Base-by-base conservation (phyloP, 805 yeast genomes). In the Maudiozyma turicensis region DNA sequence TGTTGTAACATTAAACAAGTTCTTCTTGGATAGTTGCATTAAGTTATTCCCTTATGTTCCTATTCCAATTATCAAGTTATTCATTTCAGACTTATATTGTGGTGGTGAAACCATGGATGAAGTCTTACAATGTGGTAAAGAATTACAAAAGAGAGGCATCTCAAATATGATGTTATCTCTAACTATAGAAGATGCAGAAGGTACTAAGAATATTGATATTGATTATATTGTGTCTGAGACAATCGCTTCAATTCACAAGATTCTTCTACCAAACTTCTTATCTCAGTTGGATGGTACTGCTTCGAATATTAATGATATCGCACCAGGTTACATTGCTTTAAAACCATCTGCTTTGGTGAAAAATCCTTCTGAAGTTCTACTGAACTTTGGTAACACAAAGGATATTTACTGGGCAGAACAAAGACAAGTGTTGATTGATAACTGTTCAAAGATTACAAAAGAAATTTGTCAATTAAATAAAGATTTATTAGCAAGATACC, bases 101-200 rank as follows among this genome's bases (percentile, higher is more conserved):
- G 98, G 98, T 39, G 98, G 98, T 50, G 91, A 86, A 58, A 79
- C 77, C 51, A 75, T 83, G 48, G 66, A 67, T 9, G 85, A 89
- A 54, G 93, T 90, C 11, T 72, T 78, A 48, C 64, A 72, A 48
- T 84, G 95, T 4, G 95, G 95, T 47, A 69, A 73, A 48, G 72
- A 79, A 50, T 73, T 90, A 55, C 72, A 79, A 48, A 65, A 75
- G 46, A 75, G 95, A 52, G 95, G 95, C 8, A 85, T 89, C 60
- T 80, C 86, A 56, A 91, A 90, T 72, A 87, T 90, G 95, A 88
- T 90, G 95, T 72, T 90, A n/a, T 84, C 95, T 1, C 78, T 88
- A 64, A 87, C 96, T 13, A 89, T 90, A 47, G 98, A 90, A 68
- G 95, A 93, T 49, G 83, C 96, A 48, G 86, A 86, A 54, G 96